Percentiles rank a stretch among this genome's conserved stretches.
Evolutionary conservation across 306 rosid genomes (phyloP).

Genomic region (Leucaena leucocephala): DNA sequence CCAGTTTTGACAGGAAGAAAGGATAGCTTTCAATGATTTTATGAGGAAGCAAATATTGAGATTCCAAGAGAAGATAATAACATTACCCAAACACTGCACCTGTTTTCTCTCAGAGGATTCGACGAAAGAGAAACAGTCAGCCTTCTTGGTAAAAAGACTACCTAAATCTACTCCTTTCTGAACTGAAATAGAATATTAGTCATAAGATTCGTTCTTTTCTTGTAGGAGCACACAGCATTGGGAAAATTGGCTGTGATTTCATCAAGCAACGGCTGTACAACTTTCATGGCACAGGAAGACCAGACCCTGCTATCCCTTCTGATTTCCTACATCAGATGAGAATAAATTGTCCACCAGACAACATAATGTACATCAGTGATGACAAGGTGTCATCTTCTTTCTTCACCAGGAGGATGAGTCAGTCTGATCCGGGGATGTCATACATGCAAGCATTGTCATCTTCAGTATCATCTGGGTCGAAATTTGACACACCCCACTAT

Average conservation of each 20-base stretch:
- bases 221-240: no score
- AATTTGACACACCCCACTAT: constrained; percentile 72
- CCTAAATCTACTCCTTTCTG: no score
- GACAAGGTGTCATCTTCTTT: constrained; percentile 29
- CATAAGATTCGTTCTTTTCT: no score
- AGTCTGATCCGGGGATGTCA: constrained; percentile 44
- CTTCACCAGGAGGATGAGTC: constrained; percentile 36
- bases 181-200: no score
- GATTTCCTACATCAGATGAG: constrained; percentile 63
- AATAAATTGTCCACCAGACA: constrained; percentile 40
- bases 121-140: no score
- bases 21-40: constrained; percentile 65
- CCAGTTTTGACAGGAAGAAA: constrained; percentile 75
- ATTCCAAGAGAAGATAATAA: constrained; percentile 73
- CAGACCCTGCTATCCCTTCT: constrained; percentile 66
- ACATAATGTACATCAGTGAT: constrained; percentile 9
- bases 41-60: constrained; percentile 53
- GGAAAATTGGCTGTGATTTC: no score
- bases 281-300: constrained; percentile 66
- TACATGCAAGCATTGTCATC: constrained; percentile 53
- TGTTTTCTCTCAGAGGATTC: no score
- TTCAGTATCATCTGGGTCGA: constrained; percentile 55
- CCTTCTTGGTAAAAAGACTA: no score
- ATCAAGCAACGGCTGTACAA: constrained; percentile 68
- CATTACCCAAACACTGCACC: constrained; percentile 60